phyloP scores from a whole-genome alignment of 495 filamentous ascomycete genomes.

The Penicillium lividum region DNA sequence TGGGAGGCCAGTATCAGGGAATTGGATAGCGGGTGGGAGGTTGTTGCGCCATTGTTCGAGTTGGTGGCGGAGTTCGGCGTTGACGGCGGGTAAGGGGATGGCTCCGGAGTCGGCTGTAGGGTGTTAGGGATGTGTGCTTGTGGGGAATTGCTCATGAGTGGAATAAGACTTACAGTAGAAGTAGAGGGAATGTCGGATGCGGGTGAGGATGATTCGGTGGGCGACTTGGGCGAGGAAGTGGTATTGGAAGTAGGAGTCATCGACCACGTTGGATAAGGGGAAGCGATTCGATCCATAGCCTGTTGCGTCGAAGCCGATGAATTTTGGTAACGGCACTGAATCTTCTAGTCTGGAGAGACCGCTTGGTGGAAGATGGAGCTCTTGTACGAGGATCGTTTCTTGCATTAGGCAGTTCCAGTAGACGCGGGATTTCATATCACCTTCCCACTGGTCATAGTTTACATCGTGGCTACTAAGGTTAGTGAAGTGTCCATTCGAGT shows the following conservation, averaged over 20 bases:
- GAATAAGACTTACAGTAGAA: slow-evolving; percentile 41
- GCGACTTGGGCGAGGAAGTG: slow-evolving; percentile 53
- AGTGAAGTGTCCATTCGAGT: background rate
- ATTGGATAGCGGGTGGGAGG: slow-evolving; percentile 44
- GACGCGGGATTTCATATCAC: slow-evolving; percentile 52
- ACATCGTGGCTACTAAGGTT: slow-evolving; percentile 39
- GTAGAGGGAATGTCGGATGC: slow-evolving; percentile 50
- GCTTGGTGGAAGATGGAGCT: slow-evolving; percentile 49
- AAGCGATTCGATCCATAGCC: slow-evolving; percentile 35
- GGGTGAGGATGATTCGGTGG: slow-evolving; percentile 50
- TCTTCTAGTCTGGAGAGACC: slow-evolving; percentile 48
- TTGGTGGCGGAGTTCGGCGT: slow-evolving; percentile 47
- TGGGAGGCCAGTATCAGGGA: slow-evolving; percentile 30
- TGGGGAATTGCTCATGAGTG: background rate
- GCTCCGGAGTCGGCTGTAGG: slow-evolving; percentile 43
- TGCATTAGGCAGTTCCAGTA: slow-evolving; percentile 54
- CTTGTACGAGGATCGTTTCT: slow-evolving; percentile 50
- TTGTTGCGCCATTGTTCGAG: slow-evolving; percentile 51
- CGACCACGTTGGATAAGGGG: slow-evolving; percentile 34
- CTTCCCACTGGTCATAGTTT: slow-evolving; percentile 50
- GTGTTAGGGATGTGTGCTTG: slow-evolving; percentile 1
- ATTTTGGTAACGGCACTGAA: slow-evolving; percentile 49
- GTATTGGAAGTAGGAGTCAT: slow-evolving; percentile 52
- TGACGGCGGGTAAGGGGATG: slow-evolving; percentile 49
- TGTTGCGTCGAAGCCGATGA: slow-evolving; percentile 44